Conservation (phyloP, 345 rosid species). For the Euphorbia peplus region DNA sequence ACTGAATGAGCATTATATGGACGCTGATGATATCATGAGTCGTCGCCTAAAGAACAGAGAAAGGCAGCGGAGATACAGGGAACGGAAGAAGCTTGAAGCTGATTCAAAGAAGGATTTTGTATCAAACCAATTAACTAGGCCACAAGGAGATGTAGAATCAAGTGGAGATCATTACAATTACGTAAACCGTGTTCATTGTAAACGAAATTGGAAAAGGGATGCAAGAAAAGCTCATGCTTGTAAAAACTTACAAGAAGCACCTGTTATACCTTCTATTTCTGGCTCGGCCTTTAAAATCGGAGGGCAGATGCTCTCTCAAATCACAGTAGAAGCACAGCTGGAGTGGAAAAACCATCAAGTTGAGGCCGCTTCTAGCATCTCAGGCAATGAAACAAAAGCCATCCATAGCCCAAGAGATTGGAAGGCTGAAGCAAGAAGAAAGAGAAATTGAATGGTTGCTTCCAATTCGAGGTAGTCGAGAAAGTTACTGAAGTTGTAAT, state of each 20-base stretch:
- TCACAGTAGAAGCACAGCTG: conserved; percentile 4
- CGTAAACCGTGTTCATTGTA: conserved; percentile 37
- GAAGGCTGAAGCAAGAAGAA: conserved; percentile 76
- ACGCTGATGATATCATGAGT: conserved; percentile 31
- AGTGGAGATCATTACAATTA: conserved; percentile 28
- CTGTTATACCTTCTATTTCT: conserved; percentile 19
- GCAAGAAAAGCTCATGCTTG: conserved; percentile 52
- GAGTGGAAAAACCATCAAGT: conserved; percentile 23
- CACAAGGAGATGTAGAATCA: conserved; percentile 25
- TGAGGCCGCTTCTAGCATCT: conserved; percentile 20
- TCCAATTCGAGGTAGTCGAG: conserved; percentile 4
- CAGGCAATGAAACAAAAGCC: conserved; percentile 22
- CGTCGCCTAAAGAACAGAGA: conserved; percentile 78
- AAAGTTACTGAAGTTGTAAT: not conserved
- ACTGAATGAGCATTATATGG: conserved; percentile 26
- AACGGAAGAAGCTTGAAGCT: conserved; percentile 60
- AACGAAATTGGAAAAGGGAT: conserved; percentile 71
- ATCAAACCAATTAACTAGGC: conserved; percentile 17
- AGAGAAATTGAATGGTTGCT: conserved; percentile 25
- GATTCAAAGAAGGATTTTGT: conserved; percentile 27
- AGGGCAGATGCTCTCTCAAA: conserved; percentile 17
- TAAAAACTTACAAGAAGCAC: conserved; percentile 28
- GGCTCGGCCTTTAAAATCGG: conserved; percentile 11
- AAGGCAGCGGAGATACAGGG: conserved; percentile 76
- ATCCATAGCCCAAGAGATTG: conserved; percentile 49